Conservation (phyloP, 208 protist genomes). For the Trichomonas tenax region DNA sequence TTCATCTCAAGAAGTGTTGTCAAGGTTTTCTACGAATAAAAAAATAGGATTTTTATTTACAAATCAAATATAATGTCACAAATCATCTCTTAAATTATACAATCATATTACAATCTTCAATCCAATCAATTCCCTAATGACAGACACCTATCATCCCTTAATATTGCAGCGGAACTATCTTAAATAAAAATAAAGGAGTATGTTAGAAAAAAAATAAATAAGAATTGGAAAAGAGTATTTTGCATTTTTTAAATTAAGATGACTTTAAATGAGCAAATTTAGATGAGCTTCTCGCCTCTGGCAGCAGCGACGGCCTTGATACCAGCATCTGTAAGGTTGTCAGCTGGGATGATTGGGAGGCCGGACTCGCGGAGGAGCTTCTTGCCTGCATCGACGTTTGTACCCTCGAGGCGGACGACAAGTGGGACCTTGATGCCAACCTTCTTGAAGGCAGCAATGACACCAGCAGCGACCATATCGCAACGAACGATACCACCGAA, state of each 20-base stretch:
- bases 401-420: slow-evolving; percentile 66
- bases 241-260: too few species aligned
- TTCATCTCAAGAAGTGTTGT: neutral
- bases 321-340: slow-evolving; percentile 33
- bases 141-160: too few species aligned
- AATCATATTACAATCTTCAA: too few species aligned
- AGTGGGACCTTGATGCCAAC: slow-evolving; percentile 71
- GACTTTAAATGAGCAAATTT: neutral
- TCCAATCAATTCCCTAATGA: too few species aligned
- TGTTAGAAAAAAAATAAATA: too few species aligned
- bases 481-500: slow-evolving; percentile 98
- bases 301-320: slow-evolving; percentile 27
- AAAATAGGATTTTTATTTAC: too few species aligned
- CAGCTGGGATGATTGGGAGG: slow-evolving; percentile 28
- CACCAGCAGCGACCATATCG: slow-evolving; percentile 85
- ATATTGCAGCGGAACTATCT: too few species aligned
- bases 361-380: slow-evolving; percentile 36
- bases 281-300: neutral
- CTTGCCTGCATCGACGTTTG: slow-evolving; percentile 77
- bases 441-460: slow-evolving; percentile 61
- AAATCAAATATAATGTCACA: too few species aligned
- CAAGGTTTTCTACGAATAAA: neutral
- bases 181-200: too few species aligned
- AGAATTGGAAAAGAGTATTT: too few species aligned
- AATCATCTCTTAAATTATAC: too few species aligned